A percentile compares a stretch with the other conserved stretches of the same genome.
Conservation (phyloP, 1,284 basidiomycete genomes). For the Exobasidium cylindrosporum region DNA sequence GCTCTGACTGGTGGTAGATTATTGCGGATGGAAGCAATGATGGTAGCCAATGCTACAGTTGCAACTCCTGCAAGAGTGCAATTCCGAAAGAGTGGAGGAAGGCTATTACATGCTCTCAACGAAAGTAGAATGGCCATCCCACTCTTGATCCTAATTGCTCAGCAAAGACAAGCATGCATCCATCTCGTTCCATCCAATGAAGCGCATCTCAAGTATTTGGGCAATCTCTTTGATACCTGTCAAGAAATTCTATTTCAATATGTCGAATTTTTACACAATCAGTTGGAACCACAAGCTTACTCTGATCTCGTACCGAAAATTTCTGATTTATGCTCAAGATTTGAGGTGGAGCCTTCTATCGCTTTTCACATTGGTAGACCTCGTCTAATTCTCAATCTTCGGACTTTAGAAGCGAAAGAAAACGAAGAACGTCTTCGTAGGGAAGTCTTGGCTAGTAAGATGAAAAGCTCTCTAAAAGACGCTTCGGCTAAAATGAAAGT, state of each 20-base stretch:
- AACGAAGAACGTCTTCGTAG: slow-evolving; percentile 31
- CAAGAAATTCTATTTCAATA: slow-evolving; percentile 51
- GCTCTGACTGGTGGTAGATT: slow-evolving; percentile 86
- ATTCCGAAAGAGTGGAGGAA: slow-evolving; percentile 35
- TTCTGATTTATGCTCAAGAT: slow-evolving; percentile 33
- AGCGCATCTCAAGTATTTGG: slow-evolving; percentile 50
- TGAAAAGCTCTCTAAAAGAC: slow-evolving; percentile 20
- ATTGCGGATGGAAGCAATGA: slow-evolving; percentile 75
- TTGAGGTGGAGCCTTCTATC: slow-evolving; percentile 46
- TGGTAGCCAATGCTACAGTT: slow-evolving; percentile 57
- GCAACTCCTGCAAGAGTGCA: slow-evolving; percentile 34
- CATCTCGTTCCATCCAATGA: slow-evolving; percentile 45
- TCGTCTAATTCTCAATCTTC: slow-evolving; percentile 8
- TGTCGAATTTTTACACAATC: slow-evolving; percentile 47
- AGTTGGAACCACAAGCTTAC: slow-evolving; percentile 37
- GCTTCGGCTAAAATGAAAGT: background rate
- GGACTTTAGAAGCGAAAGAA: slow-evolving; percentile 19
- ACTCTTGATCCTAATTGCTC: slow-evolving; percentile 48
- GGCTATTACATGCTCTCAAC: slow-evolving; percentile 32
- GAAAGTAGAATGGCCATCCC: slow-evolving; percentile 41
- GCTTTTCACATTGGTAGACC: slow-evolving; percentile 50
- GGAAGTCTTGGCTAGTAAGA: slow-evolving; percentile 33
- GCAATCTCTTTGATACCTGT: slow-evolving; percentile 50
- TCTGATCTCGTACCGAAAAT: slow-evolving; percentile 38
- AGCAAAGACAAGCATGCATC: slow-evolving; percentile 50